Percentiles rank a stretch among this genome's conserved stretches.
Evolutionary conservation across 257 asterid genomes (phyloP).

Genomic region (Nicotiana obtusifolia): DNA sequence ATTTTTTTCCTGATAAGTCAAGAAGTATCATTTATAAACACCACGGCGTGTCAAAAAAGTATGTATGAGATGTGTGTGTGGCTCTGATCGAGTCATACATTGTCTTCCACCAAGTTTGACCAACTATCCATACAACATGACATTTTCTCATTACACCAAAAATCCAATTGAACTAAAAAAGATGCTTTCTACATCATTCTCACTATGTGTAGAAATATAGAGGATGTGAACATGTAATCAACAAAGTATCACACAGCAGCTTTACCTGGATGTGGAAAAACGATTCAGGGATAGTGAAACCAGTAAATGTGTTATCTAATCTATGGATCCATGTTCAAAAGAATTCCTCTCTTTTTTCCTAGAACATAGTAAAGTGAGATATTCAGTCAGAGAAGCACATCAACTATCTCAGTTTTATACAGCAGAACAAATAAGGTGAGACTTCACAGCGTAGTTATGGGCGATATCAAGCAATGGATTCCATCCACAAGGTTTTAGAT

Average conservation of each 20-base stretch:
- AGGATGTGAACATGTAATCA: background rate
- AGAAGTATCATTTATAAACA: background rate
- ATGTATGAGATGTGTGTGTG: background rate
- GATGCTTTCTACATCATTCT: background rate
- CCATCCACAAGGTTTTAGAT: conserved; percentile 1
- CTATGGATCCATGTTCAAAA: background rate
- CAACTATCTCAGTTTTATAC: background rate
- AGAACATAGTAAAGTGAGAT: background rate
- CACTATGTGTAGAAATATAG: background rate
- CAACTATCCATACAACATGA: background rate
- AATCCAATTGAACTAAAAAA: background rate
- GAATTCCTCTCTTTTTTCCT: background rate
- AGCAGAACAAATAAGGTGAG: background rate
- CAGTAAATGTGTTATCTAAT: background rate
- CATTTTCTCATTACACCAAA: background rate
- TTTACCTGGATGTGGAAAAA: background rate
- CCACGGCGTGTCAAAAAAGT: background rate
- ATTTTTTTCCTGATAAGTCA: background rate
- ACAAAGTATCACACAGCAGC: background rate
- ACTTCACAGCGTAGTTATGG: background rate
- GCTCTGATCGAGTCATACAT: background rate
- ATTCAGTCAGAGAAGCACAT: background rate
- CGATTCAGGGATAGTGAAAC: background rate
- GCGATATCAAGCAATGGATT: background rate
- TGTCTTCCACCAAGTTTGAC: background rate